Base-by-base conservation (phyloP, 345 rosid genomes). In the Streptanthus diversifolius region DNA sequence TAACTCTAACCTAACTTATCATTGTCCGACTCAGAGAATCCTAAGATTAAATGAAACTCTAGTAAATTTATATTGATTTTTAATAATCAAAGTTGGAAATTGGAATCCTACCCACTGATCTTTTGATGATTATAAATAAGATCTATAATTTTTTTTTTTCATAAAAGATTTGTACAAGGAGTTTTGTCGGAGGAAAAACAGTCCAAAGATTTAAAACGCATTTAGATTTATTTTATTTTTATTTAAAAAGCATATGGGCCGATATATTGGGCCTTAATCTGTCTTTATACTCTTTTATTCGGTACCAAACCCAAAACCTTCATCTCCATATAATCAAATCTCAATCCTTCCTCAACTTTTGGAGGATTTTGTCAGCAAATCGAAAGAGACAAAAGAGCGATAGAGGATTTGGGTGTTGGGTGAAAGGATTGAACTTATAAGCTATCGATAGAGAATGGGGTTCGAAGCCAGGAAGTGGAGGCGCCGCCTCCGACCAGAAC, bases 381-480 rank as follows among this genome's bases (percentile, higher is more conserved):
- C 60, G 55, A 13, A 24, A 14, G 55, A 54, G 66, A 21, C 27
- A 43, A 41, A n/a, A n/a, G n/a, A 65, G 70, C 48, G 39, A 15
- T 13, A 29, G 41, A 39, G 73, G 53, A 39, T 33, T 58, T 15
- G 33, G 18, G 19, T 12, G 60, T n/a, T n/a, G n/a, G 22, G 60
- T 66, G 35, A 36, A n/a, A 8, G 19, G 54, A 27, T 45, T 19
- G 29, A 44, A 18, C 25, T n/a, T 3, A 1, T 41, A 47, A 68
- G 73, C 30, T 44, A 91, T 91, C 98, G 98, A 95, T 66, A 86
- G 99, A 78, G 98, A 91, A 0, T 95, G 96, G 93, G 99, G 99
- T 21, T 95, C 98, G 71, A 95, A 95, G 83, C 99, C 98, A 3
- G 97, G 99, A 7, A 87, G 96, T 71, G 98, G 99, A 45, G 99